Base-by-base conservation (phyloP, 2,329 filamentous ascomycete genomes). In the Venturia oleaginea region DNA sequence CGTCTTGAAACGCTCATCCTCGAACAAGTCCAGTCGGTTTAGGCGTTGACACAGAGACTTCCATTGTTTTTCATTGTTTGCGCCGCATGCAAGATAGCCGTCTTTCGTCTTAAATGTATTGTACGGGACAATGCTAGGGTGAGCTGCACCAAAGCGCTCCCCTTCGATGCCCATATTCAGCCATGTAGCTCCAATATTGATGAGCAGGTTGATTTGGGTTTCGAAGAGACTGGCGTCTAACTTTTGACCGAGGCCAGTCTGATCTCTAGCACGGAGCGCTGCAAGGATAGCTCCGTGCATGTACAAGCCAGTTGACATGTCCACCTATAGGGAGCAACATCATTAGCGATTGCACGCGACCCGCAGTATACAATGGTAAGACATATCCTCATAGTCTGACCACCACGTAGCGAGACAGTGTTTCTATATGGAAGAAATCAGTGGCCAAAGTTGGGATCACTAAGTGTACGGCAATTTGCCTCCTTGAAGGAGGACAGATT, bases 111-210 rank as follows among this genome's bases (percentile, higher is more conserved):
- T 69, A 70, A 75, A 81, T 0, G 76, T 77, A 64, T 80, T 74
- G 62, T 80, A 82, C 1, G 79, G 79, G 13, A 78, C 79, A 38
- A 80, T 77, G 42, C 74, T 79, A 0, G 79, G 78, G 70, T 81
- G 79, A 27, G 72, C 76, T 6, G 77, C 78, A 4, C 79, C 79
- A 72, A 75, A 80, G 11, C 78, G 74, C 62, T 77, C 68, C 0
- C 75, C 76, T 66, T 79, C 75, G 4, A 76, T 55, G 0, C 74
- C 74, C 38, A 76, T 68, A 63, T 77, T 78, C 57, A 78, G 62
- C 74, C 74, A 76, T 10, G 71, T 73, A 59, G 72, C 72, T 2
- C 71, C 78, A 2, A 80, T 73, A 59, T 80, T 80, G 32, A 74
- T 75, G 7, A 80, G 68, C 17, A 80, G 65, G 4, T 74, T 74